These are phyloP conservation scores for Coniosporium apollinis DNA, from an alignment of 495 filamentous ascomycete genomes.

Conservation along the genomic window DNA sequence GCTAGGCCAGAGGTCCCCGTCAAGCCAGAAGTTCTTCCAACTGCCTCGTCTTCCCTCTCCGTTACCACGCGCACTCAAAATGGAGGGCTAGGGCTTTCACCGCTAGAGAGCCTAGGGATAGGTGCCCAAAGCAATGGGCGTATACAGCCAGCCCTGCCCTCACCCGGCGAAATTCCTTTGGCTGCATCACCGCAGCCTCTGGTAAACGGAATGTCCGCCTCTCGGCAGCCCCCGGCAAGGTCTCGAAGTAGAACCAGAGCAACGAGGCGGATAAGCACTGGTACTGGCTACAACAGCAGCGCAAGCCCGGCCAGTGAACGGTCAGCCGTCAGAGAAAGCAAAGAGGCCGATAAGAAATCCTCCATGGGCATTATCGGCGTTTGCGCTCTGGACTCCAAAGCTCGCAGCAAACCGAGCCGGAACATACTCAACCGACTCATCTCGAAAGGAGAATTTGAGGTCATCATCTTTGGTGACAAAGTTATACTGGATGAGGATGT, in stretches of 20 bases:
- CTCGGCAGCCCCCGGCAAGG: slow-evolving; percentile 3
- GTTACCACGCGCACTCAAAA: slow-evolving; percentile 33
- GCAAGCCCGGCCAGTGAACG: slow-evolving; percentile 43
- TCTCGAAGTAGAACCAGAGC: slow-evolving; percentile 58
- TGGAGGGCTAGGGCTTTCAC: slow-evolving; percentile 20
- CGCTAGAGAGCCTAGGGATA: slow-evolving; percentile 18
- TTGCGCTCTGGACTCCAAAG: slow-evolving; percentile 90
- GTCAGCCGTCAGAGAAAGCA: slow-evolving; percentile 21
- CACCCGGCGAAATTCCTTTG: slow-evolving; percentile 20
- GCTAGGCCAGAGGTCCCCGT: no score
- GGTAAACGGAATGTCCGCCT: background rate
- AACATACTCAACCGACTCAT: slow-evolving; percentile 90
- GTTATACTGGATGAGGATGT: slow-evolving; percentile 85
- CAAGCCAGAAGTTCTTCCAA: no score
- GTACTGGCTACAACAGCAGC: slow-evolving; percentile 52
- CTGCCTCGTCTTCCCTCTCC: slow-evolving; percentile 34
- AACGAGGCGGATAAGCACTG: slow-evolving; percentile 57
- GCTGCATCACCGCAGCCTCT: slow-evolving; percentile 22
- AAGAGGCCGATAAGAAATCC: slow-evolving; percentile 31
- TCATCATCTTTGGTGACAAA: slow-evolving; percentile 95
- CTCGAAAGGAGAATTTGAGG: slow-evolving; percentile 81
- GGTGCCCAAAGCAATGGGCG: no score
- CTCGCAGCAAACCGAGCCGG: slow-evolving; percentile 84
- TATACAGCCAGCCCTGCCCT: slow-evolving; percentile 2
- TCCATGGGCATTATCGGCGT: slow-evolving; percentile 61